Evolutionary conservation across 352 stramenopile species (phyloP).

Genomic region (Plasmopara halstedii): DNA sequence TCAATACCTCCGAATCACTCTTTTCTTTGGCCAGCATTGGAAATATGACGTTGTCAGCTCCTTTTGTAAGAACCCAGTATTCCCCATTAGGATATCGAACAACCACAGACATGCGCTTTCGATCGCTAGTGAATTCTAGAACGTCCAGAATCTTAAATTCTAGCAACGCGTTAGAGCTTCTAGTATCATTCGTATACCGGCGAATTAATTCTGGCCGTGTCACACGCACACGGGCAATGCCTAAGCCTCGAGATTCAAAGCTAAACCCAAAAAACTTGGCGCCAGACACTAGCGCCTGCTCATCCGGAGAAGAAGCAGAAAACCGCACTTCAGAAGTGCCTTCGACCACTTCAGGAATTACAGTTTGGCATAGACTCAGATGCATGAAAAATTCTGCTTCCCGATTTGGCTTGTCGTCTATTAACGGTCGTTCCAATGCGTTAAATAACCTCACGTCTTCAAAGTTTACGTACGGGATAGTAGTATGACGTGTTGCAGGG

Average conservation of each 20-base stretch:
- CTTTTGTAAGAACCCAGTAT: constrained; percentile 78
- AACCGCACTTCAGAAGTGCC: constrained; percentile 46
- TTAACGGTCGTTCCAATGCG: constrained; percentile 26
- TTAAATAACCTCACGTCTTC: constrained; percentile 46
- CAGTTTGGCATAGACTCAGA: constrained; percentile 74
- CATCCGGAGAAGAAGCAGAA: constrained; percentile 79
- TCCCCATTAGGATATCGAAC: constrained; percentile 63
- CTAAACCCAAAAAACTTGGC: constrained; percentile 74
- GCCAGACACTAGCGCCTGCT: constrained; percentile 84
- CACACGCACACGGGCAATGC: constrained; percentile 54
- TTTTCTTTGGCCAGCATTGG: constrained; percentile 54
- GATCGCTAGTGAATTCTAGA: constrained; percentile 93
- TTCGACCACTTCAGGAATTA: constrained; percentile 59
- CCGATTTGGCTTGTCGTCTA: constrained; percentile 19
- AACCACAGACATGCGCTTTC: constrained; percentile 78
- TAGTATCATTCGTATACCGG: constrained; percentile 17
- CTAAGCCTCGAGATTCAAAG: constrained; percentile 62
- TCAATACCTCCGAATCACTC: constrained; percentile 49
- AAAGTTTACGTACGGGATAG: constrained; percentile 79
- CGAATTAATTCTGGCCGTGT: constrained; percentile 23
- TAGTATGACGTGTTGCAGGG: constrained; percentile 9
- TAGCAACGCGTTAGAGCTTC: constrained; percentile 37
- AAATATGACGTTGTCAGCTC: constrained; percentile 91
- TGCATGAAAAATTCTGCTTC: constrained; percentile 83
- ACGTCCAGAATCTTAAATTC: constrained; percentile 88